Evolutionary conservation across 176 grass and related monocot genomes (phyloP).

Genomic region (Eleusine indica): DNA sequence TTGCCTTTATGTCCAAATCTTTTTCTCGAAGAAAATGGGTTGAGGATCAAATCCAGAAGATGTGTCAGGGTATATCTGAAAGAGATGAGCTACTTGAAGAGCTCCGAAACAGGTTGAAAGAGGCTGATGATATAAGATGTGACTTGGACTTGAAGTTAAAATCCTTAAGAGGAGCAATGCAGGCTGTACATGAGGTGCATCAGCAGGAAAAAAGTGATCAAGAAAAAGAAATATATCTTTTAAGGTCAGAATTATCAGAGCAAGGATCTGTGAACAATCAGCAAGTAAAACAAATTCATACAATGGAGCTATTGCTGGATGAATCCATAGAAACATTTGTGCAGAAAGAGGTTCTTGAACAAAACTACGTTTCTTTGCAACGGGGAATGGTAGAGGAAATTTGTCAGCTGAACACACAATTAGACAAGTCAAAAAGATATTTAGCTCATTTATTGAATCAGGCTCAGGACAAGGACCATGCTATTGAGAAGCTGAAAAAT

Average conservation of each 20-base stretch:
- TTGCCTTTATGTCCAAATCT: slow-evolving; percentile 51
- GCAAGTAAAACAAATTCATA: slow-evolving; percentile 41
- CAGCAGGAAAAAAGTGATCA: slow-evolving; percentile 70
- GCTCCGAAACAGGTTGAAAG: slow-evolving; percentile 79
- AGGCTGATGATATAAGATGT: slow-evolving; percentile 70
- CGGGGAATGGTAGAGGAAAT: slow-evolving; percentile 47
- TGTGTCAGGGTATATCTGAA: slow-evolving; percentile 73
- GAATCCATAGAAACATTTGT: slow-evolving; percentile 55
- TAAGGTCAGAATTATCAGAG: slow-evolving; percentile 62
- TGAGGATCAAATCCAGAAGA: slow-evolving; percentile 61
- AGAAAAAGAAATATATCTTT: slow-evolving; percentile 63
- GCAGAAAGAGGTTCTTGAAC: slow-evolving; percentile 65
- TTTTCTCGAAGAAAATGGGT: slow-evolving; percentile 73
- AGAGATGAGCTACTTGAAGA: slow-evolving; percentile 80
- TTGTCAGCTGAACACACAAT: slow-evolving; percentile 43
- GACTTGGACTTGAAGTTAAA: slow-evolving; percentile 87
- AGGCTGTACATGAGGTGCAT: slow-evolving; percentile 80
- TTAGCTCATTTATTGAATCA: slow-evolving; percentile 51
- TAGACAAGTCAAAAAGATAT: slow-evolving; percentile 54
- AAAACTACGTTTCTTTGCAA: slow-evolving; percentile 52
- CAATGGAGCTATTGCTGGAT: slow-evolving; percentile 52
- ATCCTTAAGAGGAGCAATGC: slow-evolving; percentile 87
- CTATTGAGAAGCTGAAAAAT: slow-evolving; percentile 55
- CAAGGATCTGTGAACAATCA: slow-evolving; percentile 36
- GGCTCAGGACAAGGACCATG: slow-evolving; percentile 44